Percentiles rank a stretch among this genome's conserved stretches.
Conservation (phyloP, 371 early-diverging fungal species). For the Mucor sp. region DNA sequence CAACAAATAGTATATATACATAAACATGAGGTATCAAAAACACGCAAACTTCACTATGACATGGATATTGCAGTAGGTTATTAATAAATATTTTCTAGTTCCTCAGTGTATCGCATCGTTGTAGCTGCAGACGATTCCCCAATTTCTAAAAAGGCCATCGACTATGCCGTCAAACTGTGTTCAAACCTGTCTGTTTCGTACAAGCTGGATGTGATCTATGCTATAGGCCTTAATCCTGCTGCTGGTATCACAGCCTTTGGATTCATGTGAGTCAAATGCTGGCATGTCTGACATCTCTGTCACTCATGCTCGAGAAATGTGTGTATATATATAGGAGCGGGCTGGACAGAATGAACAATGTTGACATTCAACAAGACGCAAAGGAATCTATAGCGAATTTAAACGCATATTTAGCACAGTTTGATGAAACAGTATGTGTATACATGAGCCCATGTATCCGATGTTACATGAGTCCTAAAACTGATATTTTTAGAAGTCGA, state of each 20-base stretch:
- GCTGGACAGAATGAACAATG: slow-evolving; percentile 35
- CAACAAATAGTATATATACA: too few relatives aligned
- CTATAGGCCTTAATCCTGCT: slow-evolving; percentile 32
- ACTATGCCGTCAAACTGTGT: slow-evolving; percentile 19
- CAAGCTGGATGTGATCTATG: slow-evolving; percentile 25
- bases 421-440: slow-evolving; percentile 12
- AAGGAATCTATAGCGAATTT: slow-evolving; percentile 6
- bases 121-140: slow-evolving; percentile 33
- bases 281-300: too few relatives aligned
- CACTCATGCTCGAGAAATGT: not conserved
- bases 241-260: slow-evolving; percentile 13
- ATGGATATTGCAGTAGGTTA: not conserved
- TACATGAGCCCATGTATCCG: not conserved
- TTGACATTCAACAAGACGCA: slow-evolving; percentile 31
- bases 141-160: slow-evolving; percentile 25
- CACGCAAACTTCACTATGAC: not conserved
- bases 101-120: slow-evolving; percentile 13
- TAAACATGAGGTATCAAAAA: not conserved
- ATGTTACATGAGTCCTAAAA: not conserved
- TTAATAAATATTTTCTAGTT: not conserved
- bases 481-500: not conserved
- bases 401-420: slow-evolving; percentile 1
- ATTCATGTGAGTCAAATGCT: slow-evolving; percentile 7
- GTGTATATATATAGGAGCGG: slow-evolving; percentile 12
- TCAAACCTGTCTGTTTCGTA: slow-evolving; percentile 2